Conservation (phyloP, 2,329 filamentous ascomycete species). For the Xylaria polymorpha region DNA sequence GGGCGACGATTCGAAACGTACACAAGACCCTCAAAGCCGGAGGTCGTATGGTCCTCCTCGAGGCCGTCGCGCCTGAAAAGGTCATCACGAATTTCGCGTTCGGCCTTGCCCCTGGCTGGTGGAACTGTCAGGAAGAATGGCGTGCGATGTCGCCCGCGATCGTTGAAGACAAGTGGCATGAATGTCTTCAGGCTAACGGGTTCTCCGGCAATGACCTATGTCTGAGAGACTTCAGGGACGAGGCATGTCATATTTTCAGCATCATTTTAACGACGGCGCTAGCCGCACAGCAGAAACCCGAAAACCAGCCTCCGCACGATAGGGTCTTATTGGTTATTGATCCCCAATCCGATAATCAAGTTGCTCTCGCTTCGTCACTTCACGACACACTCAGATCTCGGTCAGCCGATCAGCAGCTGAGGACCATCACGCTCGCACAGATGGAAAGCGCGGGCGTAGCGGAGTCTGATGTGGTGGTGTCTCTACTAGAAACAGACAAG, state of each 20-base stretch:
- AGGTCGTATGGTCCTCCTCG: conserved; percentile 36
- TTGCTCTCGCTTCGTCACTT: conserved; percentile 20
- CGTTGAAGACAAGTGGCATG: conserved; percentile 40
- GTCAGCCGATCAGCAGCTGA: background rate
- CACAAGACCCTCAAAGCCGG: conserved; percentile 31
- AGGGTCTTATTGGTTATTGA: conserved; percentile 40
- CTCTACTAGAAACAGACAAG: conserved; percentile 41
- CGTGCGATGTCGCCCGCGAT: conserved; percentile 28
- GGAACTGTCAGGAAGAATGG: conserved; percentile 35
- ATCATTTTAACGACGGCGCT: conserved; percentile 44
- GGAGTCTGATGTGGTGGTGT: conserved; percentile 41
- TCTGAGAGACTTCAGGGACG: conserved; percentile 40
- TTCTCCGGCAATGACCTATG: conserved; percentile 44
- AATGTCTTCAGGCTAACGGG: conserved; percentile 36
- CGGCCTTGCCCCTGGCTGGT: conserved; percentile 41
- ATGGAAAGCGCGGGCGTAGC: background rate
- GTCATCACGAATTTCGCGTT: conserved; percentile 45
- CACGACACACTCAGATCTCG: background rate
- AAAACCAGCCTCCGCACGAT: background rate
- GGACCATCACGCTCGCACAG: conserved; percentile 5
- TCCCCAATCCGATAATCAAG: conserved; percentile 35
- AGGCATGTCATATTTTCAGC: conserved; percentile 41
- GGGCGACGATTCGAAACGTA: conserved; percentile 35
- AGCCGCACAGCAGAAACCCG: conserved; percentile 17
- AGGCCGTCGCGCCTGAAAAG: conserved; percentile 37